A percentile compares a stretch with the other conserved stretches of the same genome.
These are phyloP conservation scores for Persicaria maculosa DNA, from an alignment of 148 eudicot genomes.

Conservation along the genomic window DNA sequence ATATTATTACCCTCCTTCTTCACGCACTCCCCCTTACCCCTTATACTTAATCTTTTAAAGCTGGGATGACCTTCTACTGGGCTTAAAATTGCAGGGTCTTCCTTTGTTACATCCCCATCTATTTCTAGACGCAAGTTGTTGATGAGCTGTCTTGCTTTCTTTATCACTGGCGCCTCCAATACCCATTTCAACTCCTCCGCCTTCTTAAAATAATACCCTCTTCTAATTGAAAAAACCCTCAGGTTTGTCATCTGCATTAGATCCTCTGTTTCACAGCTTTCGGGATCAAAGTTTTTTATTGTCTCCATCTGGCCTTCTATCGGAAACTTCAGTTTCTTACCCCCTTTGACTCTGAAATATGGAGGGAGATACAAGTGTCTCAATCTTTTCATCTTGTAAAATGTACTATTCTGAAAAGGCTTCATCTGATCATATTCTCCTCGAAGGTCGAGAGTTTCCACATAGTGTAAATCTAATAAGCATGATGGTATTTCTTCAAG, in stretches of 20 bases:
- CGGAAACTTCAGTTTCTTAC: background rate
- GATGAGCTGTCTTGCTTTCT: background rate
- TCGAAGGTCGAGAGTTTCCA: slow-evolving; percentile 1
- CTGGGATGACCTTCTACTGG: background rate
- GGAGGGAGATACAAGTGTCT: background rate
- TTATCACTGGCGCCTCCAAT: background rate
- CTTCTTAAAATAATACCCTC: fast-evolving
- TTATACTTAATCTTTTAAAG: background rate
- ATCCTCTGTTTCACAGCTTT: background rate
- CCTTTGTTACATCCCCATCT: background rate
- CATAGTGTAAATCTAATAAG: background rate
- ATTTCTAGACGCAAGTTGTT: background rate
- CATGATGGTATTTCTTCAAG: background rate
- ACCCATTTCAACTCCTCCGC: background rate
- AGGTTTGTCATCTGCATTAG: background rate
- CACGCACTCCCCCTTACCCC: background rate
- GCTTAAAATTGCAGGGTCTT: background rate
- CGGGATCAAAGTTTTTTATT: background rate
- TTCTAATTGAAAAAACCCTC: background rate
- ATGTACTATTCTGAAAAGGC: background rate
- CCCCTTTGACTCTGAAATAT: background rate
- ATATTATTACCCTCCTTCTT: no score
- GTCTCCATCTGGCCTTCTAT: background rate
- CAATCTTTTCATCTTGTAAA: background rate
- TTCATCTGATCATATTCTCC: fast-evolving